Percentiles rank a stretch among this genome's conserved stretches.
Conservation (phyloP, 2,329 filamentous ascomycete species). For the Ophiostoma novo-ulmi region DNA sequence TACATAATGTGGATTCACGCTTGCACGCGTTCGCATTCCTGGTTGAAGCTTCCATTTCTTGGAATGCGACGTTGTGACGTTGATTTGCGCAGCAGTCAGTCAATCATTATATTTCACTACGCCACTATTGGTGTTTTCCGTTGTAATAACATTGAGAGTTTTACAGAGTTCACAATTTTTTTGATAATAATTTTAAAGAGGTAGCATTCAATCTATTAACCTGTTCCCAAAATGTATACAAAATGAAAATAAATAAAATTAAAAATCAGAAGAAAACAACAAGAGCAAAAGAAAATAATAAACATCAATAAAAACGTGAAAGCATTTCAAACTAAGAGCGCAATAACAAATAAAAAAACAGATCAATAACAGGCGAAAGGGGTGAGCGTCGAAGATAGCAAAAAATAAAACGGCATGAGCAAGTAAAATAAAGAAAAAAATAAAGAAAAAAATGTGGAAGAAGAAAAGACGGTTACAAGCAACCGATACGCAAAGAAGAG, state of each 20-base stretch:
- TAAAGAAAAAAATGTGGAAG: background rate
- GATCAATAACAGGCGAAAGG: background rate
- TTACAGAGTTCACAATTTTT: background rate
- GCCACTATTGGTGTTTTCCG: background rate
- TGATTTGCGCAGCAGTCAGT: background rate
- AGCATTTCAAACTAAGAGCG: background rate
- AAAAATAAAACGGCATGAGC: background rate
- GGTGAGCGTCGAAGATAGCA: background rate
- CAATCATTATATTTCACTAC: background rate
- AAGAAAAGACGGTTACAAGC: background rate
- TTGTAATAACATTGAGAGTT: background rate
- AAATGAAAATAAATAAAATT: background rate
- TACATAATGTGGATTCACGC: background rate
- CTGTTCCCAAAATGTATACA: background rate
- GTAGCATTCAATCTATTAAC: conserved; percentile 6
- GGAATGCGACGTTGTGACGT: background rate
- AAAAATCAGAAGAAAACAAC: background rate
- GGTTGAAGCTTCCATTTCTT: background rate
- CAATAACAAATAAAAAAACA: background rate
- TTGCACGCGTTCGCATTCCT: conserved; percentile 4
- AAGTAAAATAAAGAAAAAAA: background rate
- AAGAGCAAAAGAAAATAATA: background rate
- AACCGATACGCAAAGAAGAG: background rate
- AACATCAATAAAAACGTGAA: background rate
- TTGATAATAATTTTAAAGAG: background rate